These are phyloP conservation scores for Alternaria longipes DNA, from an alignment of 2,329 filamentous ascomycete genomes.

Conservation along the genomic window DNA sequence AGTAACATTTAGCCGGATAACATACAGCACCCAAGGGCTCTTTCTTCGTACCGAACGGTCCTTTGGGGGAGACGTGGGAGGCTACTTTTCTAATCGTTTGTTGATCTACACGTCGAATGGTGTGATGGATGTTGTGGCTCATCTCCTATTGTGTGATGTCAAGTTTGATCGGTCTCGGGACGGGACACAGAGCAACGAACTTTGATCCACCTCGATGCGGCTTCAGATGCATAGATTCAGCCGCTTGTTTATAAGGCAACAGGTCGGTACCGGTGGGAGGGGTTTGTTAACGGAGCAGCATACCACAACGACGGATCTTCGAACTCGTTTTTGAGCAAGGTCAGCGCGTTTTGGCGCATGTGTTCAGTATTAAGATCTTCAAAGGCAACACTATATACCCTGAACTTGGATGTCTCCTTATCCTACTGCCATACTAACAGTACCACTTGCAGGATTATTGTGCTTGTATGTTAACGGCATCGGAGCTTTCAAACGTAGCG, in stretches of 20 bases:
- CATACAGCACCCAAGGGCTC: constrained; percentile 9
- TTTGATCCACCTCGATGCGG: neutral
- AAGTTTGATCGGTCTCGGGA: neutral
- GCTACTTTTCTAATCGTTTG: neutral
- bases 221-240: neutral
- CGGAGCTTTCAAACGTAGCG: neutral
- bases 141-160: neutral
- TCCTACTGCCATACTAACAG: neutral
- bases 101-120: neutral
- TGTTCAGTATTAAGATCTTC: neutral
- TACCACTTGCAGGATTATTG: neutral
- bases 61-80: neutral
- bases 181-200: neutral
- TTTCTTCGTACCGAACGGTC: neutral
- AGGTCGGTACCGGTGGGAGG: constrained; percentile 3
- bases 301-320: constrained; percentile 4
- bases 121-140: neutral
- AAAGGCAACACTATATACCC: neutral
- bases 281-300: neutral
- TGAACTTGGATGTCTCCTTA: neutral
- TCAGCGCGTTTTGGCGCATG: neutral
- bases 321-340: neutral
- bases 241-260: constrained; percentile 2
- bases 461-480: neutral
- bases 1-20: constrained; percentile 45